phyloP scores from a whole-genome alignment of 768 basidiomycete genomes.

The Flagelloscypha sp. region DNA sequence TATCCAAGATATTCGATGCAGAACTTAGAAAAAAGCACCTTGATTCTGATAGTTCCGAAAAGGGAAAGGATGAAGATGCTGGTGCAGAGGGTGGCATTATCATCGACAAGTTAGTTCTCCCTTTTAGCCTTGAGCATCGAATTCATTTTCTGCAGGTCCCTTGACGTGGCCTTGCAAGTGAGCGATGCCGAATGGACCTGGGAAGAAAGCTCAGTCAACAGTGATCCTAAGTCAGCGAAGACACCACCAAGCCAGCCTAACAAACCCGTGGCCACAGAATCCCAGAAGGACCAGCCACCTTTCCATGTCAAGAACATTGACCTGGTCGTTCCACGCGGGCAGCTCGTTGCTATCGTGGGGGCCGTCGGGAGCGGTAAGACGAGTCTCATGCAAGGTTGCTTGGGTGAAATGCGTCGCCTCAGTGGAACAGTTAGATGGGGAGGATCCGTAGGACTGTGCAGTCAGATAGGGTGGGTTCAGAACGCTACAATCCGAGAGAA shows the following conservation, averaged over 20 bases:
- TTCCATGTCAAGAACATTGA: slow-evolving; percentile 63
- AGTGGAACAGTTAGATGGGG: slow-evolving; percentile 63
- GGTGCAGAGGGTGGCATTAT: no score
- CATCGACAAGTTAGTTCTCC: no score
- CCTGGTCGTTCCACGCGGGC: slow-evolving; percentile 63
- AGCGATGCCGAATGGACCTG: slow-evolving; percentile 73
- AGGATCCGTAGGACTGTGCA: slow-evolving; percentile 73
- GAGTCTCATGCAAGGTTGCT: slow-evolving; percentile 62
- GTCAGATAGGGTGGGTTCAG: slow-evolving; percentile 87
- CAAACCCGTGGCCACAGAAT: no score
- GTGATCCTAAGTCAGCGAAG: background rate
- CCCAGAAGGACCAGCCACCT: no score
- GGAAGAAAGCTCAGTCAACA: slow-evolving; percentile 42
- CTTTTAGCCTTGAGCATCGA: no score
- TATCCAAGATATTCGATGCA: slow-evolving; percentile 77
- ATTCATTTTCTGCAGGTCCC: no score
- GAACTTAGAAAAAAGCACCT: slow-evolving; percentile 60
- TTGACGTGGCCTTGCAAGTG: slow-evolving; percentile 61
- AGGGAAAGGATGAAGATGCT: no score
- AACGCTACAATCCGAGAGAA: slow-evolving; percentile 84
- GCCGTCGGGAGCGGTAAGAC: slow-evolving; percentile 70
- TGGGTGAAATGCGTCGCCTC: slow-evolving; percentile 77
- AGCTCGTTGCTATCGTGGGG: slow-evolving; percentile 80
- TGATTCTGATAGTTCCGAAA: slow-evolving; percentile 41
- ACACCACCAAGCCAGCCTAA: slow-evolving; percentile 11